Conservation (phyloP, 2,329 filamentous ascomycete genomes). For the Macroventuria anomochaeta region DNA sequence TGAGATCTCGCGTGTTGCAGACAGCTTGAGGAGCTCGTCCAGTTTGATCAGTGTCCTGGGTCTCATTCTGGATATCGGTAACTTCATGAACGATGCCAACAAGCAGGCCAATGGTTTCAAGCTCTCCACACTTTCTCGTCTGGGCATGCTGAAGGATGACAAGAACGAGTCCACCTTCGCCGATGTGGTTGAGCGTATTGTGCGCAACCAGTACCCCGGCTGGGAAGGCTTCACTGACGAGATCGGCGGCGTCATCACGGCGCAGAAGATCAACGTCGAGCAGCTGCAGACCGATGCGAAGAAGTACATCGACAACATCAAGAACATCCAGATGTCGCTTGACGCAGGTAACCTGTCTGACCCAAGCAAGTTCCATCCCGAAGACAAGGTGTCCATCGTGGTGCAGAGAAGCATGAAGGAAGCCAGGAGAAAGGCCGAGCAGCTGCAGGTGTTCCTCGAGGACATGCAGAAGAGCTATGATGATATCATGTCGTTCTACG, state of each 20-base stretch:
- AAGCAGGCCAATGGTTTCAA: conserved; percentile 99
- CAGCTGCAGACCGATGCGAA: conserved; percentile 86
- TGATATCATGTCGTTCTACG: conserved; percentile 95
- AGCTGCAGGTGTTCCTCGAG: conserved; percentile 90
- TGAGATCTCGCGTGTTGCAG: conserved; percentile 84
- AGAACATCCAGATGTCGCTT: conserved; percentile 88
- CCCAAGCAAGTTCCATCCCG: conserved; percentile 95
- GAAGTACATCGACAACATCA: conserved; percentile 93
- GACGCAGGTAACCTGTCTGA: conserved; percentile 95
- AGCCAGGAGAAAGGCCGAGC: conserved; percentile 91
- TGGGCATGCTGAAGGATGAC: conserved; percentile 98
- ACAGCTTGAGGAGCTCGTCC: conserved; percentile 88
- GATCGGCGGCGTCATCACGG: conserved; percentile 76
- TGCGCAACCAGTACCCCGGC: conserved; percentile 93
- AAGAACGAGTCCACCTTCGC: conserved; percentile 97
- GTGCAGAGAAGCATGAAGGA: conserved; percentile 97
- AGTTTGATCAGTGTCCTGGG: conserved; percentile 95
- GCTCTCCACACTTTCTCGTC: conserved; percentile 86
- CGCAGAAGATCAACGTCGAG: conserved; percentile 94
- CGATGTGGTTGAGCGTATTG: conserved; percentile 94
- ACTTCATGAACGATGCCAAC: conserved; percentile 99
- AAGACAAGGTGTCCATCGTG: conserved; percentile 90
- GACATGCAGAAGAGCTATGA: conserved; percentile 92
- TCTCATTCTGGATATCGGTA: conserved; percentile 95
- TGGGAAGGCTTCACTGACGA: conserved; percentile 91